Evolutionary conservation across 2,329 filamentous ascomycete species (phyloP).

Genomic region (Penicillium sp.): DNA sequence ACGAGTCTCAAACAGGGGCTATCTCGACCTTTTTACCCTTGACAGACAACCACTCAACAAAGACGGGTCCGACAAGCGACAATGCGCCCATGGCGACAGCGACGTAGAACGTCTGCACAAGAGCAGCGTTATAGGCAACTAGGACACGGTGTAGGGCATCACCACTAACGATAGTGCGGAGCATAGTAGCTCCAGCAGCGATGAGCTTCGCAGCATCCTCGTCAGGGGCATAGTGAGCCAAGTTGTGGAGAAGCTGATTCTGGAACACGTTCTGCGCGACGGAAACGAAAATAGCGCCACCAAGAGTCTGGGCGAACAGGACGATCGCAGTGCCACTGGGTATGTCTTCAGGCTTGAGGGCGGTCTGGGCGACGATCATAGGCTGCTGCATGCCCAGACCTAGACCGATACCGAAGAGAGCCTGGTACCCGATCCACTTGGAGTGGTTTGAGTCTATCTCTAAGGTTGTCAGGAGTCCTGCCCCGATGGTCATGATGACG

Average conservation of each 20-base stretch:
- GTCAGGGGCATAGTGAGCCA: conserved; percentile 25
- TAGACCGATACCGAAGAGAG: conserved; percentile 36
- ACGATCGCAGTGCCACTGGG: conserved; percentile 37
- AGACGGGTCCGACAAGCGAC: conserved; percentile 33
- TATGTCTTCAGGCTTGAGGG: conserved; percentile 32
- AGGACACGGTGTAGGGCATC: conserved; percentile 30
- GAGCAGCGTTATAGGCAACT: conserved; percentile 37
- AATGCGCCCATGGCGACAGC: conserved; percentile 38
- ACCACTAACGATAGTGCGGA: conserved; percentile 31
- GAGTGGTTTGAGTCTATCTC: conserved; percentile 29
- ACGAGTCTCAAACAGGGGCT: conserved; percentile 8
- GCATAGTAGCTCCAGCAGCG: conserved; percentile 38
- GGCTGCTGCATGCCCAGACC: conserved; percentile 39
- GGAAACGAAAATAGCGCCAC: conserved; percentile 39
- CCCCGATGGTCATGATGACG: conserved; percentile 34
- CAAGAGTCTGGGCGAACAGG: conserved; percentile 39
- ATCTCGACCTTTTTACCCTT: conserved; percentile 36
- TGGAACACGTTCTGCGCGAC: conserved; percentile 41
- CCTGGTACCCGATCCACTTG: conserved; percentile 43
- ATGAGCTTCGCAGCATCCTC: conserved; percentile 30
- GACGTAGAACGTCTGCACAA: conserved; percentile 42
- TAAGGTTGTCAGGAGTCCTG: conserved; percentile 38
- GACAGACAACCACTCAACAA: conserved; percentile 43
- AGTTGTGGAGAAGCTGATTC: conserved; percentile 32
- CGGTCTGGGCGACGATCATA: conserved; percentile 36